Evolutionary conservation across 2,329 filamentous ascomycete species (phyloP), one percentile per base, ranked within the genome.

Genomic region (Leptographium radiaticola): DNA sequence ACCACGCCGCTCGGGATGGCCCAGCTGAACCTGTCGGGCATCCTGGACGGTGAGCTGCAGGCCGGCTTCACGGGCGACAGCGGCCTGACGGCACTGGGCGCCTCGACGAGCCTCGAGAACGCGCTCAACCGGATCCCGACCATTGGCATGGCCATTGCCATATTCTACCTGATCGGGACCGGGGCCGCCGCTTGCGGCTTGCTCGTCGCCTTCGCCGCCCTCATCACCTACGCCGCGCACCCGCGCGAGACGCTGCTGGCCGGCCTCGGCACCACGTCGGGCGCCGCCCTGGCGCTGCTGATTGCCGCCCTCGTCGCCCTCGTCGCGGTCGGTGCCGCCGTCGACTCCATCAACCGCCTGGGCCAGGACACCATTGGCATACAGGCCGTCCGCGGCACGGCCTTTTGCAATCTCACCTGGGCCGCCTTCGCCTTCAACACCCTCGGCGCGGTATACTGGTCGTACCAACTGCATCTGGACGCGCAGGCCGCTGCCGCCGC

Each of bases 51-150:
- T 40, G 68, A 77, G 56, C 68, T 79, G 42, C 58, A 64, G 40
- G 42, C 47, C 16, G 30, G 33, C 30, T 54, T 59, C 44, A 71
- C 71, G 12, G 61, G 76, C 20, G 57, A 71, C 53, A 57, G 77
- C 58, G 71, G 68, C 53, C 65, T 76, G 20, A 66, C 67, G 57
- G 68, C 73, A 50, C 64, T 79, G n/a, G 62, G 71, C 55, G 70
- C 73, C 61, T 70, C 71, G 15, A 58, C 69, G 8, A 66, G 65
- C 36, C 68, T 80, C 55, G 68, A 73, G 55, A 63, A 71, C 44
- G 69, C 70, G n/a, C 62, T 80, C 58, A 66, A 75, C 63, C 64
- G 68, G n/a, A 65, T 79, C 61, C 77, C 78, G 61, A 62, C 63
- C 16, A 66, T 70, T n/a, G 67, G 79, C 6, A 63, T 73, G n/a